These are phyloP conservation scores for Acanthamoeba sp. DNA, from an alignment of 208 protist genomes.

Conservation along the genomic window DNA sequence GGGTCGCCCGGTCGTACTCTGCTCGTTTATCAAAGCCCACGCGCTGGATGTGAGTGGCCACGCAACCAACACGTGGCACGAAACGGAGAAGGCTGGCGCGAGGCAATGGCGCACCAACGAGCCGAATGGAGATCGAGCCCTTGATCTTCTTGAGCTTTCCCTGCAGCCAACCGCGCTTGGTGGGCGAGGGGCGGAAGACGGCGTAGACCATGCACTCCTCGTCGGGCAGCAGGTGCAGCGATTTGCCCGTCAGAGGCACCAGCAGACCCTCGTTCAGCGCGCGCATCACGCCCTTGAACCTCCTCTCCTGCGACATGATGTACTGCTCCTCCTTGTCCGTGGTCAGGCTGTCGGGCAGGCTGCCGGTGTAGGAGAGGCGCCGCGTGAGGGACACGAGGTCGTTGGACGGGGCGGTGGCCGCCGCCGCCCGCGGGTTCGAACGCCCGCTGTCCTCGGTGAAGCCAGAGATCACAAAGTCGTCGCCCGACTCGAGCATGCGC, in stretches of 20 bases:
- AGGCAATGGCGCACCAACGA: conserved; percentile 29
- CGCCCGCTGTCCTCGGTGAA: neutral
- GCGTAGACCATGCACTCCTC: conserved; percentile 79
- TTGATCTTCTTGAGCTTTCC: conserved; percentile 83
- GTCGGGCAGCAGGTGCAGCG: conserved; percentile 59
- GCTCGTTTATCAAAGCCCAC: neutral
- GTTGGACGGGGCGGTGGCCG: neutral
- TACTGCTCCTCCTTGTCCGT: conserved; percentile 35
- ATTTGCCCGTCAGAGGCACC: conserved; percentile 53
- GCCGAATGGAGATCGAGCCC: conserved; percentile 76
- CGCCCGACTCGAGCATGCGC: neutral
- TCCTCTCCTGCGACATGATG: conserved; percentile 55
- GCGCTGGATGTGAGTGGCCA: neutral
- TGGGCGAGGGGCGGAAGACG: conserved; percentile 72
- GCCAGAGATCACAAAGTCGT: neutral
- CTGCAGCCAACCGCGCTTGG: conserved; percentile 79
- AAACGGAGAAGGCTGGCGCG: neutral
- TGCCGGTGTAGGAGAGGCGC: conserved; percentile 53
- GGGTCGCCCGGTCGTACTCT: conserved; percentile 48
- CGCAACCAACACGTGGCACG: neutral
- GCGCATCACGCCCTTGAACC: conserved; percentile 40
- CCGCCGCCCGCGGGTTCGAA: neutral
- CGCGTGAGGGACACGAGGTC: conserved; percentile 28
- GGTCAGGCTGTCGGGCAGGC: conserved; percentile 10
- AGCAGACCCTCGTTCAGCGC: conserved; percentile 64